Conservation (phyloP, 305 asterid species). For the Solanum hybrid region DNA sequence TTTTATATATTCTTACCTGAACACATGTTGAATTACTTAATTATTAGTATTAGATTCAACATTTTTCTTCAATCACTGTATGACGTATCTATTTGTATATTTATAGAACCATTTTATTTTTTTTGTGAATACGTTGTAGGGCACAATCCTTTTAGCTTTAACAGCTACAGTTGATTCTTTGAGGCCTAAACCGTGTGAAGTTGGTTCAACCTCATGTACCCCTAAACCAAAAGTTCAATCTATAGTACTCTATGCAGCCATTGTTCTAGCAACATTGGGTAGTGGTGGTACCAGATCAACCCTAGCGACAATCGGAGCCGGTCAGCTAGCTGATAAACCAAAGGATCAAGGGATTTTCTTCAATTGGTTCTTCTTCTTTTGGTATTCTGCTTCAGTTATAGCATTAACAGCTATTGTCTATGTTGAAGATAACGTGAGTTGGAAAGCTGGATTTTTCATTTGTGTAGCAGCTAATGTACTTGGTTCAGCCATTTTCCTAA, state of each 20-base stretch:
- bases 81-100: too few relatives aligned
- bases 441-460: conserved; percentile 19
- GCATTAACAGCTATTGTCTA: conserved; percentile 18
- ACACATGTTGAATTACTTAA: too few relatives aligned
- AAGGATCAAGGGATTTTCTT: conserved; percentile 14
- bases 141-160: not conserved
- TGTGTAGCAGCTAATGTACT: conserved; percentile 13
- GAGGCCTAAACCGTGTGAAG: conserved; percentile 13
- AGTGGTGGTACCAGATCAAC: conserved; percentile 11
- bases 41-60: too few relatives aligned
- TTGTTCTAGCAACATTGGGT: conserved; percentile 7
- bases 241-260: not conserved
- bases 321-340: conserved; percentile 7
- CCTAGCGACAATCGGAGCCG: conserved; percentile 15
- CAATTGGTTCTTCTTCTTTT: conserved; percentile 15
- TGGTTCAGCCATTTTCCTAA: conserved; percentile 13
- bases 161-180: conserved; percentile 5
- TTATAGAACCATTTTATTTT: not conserved
- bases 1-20: too few relatives aligned
- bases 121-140: conserved; percentile 1
- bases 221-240: conserved; percentile 8
- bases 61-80: too few relatives aligned
- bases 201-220: not conserved
- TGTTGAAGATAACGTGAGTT: conserved; percentile 19
- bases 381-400: not conserved